These are phyloP conservation scores for Pistacia integerrima DNA, from an alignment of 345 rosid genomes.

Conservation along the genomic window DNA sequence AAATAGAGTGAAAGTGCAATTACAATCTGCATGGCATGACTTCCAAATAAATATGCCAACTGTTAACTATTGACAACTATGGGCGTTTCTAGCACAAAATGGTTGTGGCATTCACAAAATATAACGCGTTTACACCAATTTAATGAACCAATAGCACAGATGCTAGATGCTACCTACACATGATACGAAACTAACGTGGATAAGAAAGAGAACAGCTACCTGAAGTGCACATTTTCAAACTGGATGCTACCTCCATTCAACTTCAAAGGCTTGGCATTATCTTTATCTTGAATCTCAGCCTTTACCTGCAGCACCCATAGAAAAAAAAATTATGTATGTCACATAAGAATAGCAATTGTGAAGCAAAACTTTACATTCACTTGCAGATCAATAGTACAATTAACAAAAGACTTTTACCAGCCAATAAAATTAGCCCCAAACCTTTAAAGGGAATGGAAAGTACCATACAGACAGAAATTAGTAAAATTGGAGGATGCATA, in stretches of 20 bases:
- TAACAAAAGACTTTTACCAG: not conserved
- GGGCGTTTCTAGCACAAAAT: not conserved
- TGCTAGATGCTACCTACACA: not conserved
- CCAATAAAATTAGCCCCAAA: not conserved
- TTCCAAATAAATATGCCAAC: not conserved
- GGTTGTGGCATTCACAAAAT: no score
- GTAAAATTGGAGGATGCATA: not conserved
- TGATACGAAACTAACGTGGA: constrained; percentile 16
- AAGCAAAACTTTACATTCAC: not conserved
- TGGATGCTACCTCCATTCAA: constrained; percentile 81
- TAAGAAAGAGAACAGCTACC: constrained; percentile 44
- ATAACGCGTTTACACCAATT: no score
- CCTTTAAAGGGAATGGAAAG: not conserved
- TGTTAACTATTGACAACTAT: not conserved
- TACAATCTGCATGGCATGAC: not conserved
- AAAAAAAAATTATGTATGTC: constrained; percentile 25
- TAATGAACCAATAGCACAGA: not conserved
- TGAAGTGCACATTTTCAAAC: constrained; percentile 86
- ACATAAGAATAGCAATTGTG: constrained; percentile 6
- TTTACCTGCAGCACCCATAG: constrained; percentile 61
- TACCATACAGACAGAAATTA: not conserved
- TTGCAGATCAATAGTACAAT: not conserved
- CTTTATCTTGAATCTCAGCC: constrained; percentile 73
- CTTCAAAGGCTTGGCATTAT: constrained; percentile 64
- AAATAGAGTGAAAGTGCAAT: not conserved